Evolutionary conservation across 164 flowering plant genomes (phyloP), one percentile per base, ranked within the genome.

Genomic region (Santalum album): DNA sequence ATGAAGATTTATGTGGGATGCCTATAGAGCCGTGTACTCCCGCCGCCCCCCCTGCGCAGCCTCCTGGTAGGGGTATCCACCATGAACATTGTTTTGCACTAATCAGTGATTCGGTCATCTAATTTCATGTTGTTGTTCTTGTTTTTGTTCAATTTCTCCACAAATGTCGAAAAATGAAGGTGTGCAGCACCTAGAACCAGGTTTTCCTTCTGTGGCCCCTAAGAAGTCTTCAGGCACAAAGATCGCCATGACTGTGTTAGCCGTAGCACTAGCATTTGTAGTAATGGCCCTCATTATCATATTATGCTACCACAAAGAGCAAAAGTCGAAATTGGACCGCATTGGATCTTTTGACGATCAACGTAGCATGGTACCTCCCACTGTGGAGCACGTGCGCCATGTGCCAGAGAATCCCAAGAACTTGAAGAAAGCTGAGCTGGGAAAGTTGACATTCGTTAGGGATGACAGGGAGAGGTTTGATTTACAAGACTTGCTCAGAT

Each of bases 401-500:
- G 19, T 16, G 19, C 19, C 47, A 6, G 47, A 3, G 14, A n/a
- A 20, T 46, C 50, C 50, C 50, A 46, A 20, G 25, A 20, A 17
- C 9, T 16, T n/a, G 43, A 69, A 48, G 57, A 58, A 32, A 18
- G 48, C 27, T n/a, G 72, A 68, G 0, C 49, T 53, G 1, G 65
- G 64, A 26, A 65, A 63, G 57, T 36, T 83, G 20, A 26, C 55
- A 25, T 83, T 83, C 29, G 73, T 76, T 11, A 55, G 75, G 26
- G 58, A 63, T 9, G 82, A 67, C 22, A 58, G 67, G 32, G 74
- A 75, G 46, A 67, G 58, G 43, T 83, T 83, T 43, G 80, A 72
- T 15, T 26, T 83, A 46, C 72, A 65, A 5, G 82, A 80, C 35
- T 42, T 83, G n/a, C 69, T 83, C 0, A 66, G 71, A 35, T 80